Evolutionary conservation across 495 filamentous ascomycete genomes (phyloP), one percentile per base, ranked within the genome.

Genomic region (Penicillium taxi): DNA sequence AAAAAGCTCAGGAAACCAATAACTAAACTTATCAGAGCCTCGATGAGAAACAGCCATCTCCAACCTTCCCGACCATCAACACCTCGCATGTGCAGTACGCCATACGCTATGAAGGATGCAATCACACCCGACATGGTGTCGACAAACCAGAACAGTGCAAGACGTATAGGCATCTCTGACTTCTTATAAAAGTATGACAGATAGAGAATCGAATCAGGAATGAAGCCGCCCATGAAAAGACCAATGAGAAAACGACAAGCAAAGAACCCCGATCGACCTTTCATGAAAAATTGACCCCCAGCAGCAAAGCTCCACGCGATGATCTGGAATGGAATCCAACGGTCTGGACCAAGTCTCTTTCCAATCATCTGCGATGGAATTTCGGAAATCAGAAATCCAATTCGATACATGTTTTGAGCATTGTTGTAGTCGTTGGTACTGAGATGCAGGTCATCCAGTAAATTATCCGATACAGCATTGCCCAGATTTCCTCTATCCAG

Each of bases 141-240:
- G 45, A 74, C 58, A 72, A 74, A 26, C 80, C 81, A 86, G 49
- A 83, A 82, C 32, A 69, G 67, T 18, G 59, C 64, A 7, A 82
- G 63, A 0, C 78, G 75, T 11, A 75, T 58, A 0, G 78, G 71
- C 18, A 88, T 61, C 45, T 82, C 80, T 5, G 65, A 55, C 28
- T 72, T 67, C 33, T 62, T 82, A 48, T 77, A 82, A 50, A 82
- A 87, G 53, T 85, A 85, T 1, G 75, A 77, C 4, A 85, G 63
- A 41, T 82, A 84, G 0, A 84, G 46, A 26, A 77, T 56, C 5
- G 21, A 20, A n/a, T 56, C 52, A 2, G 56, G 50, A 18, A 61
- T 58, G 26, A 58, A 56, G 0, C 50, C 54, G 8, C 48, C 57
- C 46, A 44, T 46, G 26, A 53, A 50, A 8, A 58, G 26, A 1